Evolutionary conservation across 176 grass and related monocot genomes (phyloP).

Genomic region (Ensete ventricosum): DNA sequence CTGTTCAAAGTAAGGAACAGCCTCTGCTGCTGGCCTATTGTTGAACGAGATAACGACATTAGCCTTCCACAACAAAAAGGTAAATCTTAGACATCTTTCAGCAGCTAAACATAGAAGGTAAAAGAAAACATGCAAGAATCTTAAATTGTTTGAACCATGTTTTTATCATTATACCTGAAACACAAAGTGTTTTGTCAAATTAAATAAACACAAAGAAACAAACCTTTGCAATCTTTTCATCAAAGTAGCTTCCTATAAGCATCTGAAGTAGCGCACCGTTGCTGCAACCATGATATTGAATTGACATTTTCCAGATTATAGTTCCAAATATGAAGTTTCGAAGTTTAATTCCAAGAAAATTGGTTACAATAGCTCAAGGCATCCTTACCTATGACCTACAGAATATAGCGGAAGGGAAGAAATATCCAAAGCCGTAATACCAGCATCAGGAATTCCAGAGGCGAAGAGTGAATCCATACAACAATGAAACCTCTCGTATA

Average conservation of each 20-base stretch:
- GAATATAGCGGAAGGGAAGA: slow-evolving; percentile 57
- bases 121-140: neutral
- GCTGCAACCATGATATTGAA: slow-evolving; percentile 27
- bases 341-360: neutral
- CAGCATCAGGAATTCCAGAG: slow-evolving; percentile 52
- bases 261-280: slow-evolving; percentile 94
- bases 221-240: slow-evolving; percentile 78
- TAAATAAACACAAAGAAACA: neutral
- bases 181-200: neutral
- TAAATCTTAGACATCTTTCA: slow-evolving; percentile 10
- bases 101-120: neutral
- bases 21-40: slow-evolving; percentile 74
- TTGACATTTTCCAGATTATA: neutral
- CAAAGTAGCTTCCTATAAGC: slow-evolving; percentile 83
- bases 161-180: neutral
- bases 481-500: slow-evolving; percentile 61
- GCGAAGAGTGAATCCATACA: slow-evolving; percentile 53
- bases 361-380: neutral
- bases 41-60: slow-evolving; percentile 94
- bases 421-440: slow-evolving; percentile 38
- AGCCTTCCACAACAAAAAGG: slow-evolving; percentile 47
- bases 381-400: slow-evolving; percentile 68
- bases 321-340: neutral
- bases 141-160: neutral
- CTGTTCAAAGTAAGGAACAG: slow-evolving; percentile 97